Percentiles rank a stretch among this genome's conserved stretches.
Evolutionary conservation across 2,329 filamentous ascomycete species (phyloP).

Genomic region (Aspergillus aculeatinus): DNA sequence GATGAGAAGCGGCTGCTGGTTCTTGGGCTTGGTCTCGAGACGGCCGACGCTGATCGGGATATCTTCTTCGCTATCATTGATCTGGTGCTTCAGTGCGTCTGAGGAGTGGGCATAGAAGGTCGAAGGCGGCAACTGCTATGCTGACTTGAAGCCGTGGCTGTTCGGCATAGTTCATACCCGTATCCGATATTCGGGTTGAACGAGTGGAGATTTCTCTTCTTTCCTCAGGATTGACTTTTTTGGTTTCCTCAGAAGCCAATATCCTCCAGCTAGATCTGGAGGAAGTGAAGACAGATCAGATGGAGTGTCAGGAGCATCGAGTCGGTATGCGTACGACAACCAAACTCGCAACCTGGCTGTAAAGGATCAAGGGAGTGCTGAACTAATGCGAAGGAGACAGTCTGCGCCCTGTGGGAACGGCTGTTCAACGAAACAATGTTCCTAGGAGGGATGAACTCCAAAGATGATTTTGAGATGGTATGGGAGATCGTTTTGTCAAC

Average conservation of each 20-base stretch:
- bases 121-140: neutral
- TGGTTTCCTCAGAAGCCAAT: no score
- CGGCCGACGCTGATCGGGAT: constrained; percentile 42
- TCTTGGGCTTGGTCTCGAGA: constrained; percentile 57
- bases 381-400: neutral
- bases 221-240: no score
- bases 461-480: neutral
- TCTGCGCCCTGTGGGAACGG: neutral
- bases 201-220: no score
- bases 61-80: constrained; percentile 46
- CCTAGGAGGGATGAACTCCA: neutral
- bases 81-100: constrained; percentile 45
- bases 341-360: neutral
- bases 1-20: constrained; percentile 60
- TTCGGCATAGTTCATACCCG: neutral
- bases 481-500: neutral
- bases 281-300: neutral
- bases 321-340: neutral
- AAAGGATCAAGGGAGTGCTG: neutral
- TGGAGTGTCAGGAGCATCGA: neutral
- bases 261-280: neutral
- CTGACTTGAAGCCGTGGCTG: constrained; percentile 2
- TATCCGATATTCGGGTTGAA: neutral
- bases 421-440: neutral
- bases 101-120: constrained; percentile 11